Conservation (phyloP, 2,329 filamentous ascomycete genomes). For the Penicillium sp. region DNA sequence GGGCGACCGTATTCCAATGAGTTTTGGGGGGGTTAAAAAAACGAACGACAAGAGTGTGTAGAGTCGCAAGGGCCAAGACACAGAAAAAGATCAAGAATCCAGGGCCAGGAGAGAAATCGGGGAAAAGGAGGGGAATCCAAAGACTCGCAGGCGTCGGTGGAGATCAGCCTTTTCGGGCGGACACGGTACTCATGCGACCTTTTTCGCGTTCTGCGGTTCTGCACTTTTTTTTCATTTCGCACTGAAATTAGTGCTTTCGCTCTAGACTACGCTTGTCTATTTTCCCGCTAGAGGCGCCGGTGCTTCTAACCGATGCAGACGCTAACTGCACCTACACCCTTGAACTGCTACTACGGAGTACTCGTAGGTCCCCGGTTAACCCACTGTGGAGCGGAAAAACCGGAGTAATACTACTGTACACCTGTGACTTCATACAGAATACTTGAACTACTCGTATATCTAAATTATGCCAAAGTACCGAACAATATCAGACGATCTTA, state of each 20-base stretch:
- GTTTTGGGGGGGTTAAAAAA: too few species aligned
- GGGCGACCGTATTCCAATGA: too few species aligned
- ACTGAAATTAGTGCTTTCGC: neutral
- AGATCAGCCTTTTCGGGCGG: slow-evolving; percentile 16
- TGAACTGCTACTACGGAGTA: too few species aligned
- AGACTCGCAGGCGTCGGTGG: slow-evolving; percentile 1
- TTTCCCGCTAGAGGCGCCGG: slow-evolving; percentile 16
- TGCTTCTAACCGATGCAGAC: slow-evolving; percentile 3
- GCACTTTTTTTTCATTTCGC: slow-evolving; percentile 1
- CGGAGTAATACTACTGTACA: neutral
- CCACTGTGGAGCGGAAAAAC: neutral
- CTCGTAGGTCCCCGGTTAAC: neutral
- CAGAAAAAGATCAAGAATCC: too few species aligned
- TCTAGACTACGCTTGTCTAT: too few species aligned
- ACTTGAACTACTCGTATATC: too few species aligned
- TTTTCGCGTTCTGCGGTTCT: neutral
- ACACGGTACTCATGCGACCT: slow-evolving; percentile 8
- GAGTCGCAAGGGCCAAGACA: neutral
- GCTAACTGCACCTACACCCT: neutral
- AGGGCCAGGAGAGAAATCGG: neutral
- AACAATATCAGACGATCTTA: too few species aligned
- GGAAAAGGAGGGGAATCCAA: slow-evolving; percentile 2
- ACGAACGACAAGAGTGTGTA: too few species aligned
- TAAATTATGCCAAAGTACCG: too few species aligned
- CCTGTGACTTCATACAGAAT: too few species aligned